phyloP scores from a whole-genome alignment of 768 basidiomycete species.

The Lactarius sanguifluus region DNA sequence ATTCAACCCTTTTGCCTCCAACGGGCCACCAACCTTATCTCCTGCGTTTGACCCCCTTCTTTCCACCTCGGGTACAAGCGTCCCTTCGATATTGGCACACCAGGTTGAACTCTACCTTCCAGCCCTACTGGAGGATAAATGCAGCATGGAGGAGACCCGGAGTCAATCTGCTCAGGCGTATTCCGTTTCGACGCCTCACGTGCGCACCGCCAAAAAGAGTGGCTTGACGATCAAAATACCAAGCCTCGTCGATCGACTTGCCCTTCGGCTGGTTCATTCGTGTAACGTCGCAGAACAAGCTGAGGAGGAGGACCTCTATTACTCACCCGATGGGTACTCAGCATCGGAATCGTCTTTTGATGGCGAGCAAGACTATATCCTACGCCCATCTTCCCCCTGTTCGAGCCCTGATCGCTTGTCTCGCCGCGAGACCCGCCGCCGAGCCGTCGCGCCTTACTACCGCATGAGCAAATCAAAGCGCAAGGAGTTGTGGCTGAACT shows the following conservation, averaged over 20 bases:
- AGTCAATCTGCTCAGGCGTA: neutral
- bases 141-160: neutral
- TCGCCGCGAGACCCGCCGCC: slow-evolving; percentile 10
- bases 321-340: slow-evolving; percentile 8
- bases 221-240: slow-evolving; percentile 19
- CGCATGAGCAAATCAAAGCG: slow-evolving; percentile 5
- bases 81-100: neutral
- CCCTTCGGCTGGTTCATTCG: slow-evolving; percentile 7
- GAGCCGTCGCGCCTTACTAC: slow-evolving; percentile 12
- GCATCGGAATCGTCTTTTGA: slow-evolving; percentile 21
- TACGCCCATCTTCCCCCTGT: neutral
- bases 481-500: slow-evolving; percentile 18
- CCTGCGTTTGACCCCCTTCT: neutral
- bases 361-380: slow-evolving; percentile 2
- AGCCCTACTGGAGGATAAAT: neutral
- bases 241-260: slow-evolving; percentile 17
- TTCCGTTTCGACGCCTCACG: neutral
- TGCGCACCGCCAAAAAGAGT: neutral
- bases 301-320: neutral
- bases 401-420: slow-evolving; percentile 3
- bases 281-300: slow-evolving; percentile 3
- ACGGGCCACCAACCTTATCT: neutral
- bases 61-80: neutral
- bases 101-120: neutral
- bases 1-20: neutral